phyloP scores from a whole-genome alignment of 129 eudicot species.

The Escallonia herrerae region DNA sequence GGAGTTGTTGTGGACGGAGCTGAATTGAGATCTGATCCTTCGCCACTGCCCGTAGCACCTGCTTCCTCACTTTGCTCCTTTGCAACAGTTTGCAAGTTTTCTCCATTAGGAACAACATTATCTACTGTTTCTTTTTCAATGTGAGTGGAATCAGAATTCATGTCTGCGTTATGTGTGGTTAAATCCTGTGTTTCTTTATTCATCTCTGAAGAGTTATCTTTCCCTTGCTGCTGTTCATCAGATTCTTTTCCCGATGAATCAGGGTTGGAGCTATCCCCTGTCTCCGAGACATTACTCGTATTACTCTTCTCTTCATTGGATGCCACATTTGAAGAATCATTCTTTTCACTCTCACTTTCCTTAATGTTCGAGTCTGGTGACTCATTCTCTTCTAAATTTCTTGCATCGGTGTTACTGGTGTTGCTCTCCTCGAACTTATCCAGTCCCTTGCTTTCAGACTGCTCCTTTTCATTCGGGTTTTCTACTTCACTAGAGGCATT shows the following conservation, averaged over 20 bases:
- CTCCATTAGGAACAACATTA: constrained; percentile 2
- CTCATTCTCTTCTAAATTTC: constrained; percentile 4
- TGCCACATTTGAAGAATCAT: constrained; percentile 4
- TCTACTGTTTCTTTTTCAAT: background rate
- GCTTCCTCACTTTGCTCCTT: constrained; percentile 28
- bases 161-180: background rate
- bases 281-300: background rate
- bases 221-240: background rate
- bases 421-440: background rate
- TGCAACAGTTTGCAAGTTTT: constrained; percentile 1
- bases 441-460: background rate
- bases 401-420: constrained; percentile 4
- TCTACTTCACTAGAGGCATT: constrained; percentile 31
- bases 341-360: constrained; percentile 11
- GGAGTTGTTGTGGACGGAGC: constrained; percentile 8
- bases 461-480: constrained; percentile 18
- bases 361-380: constrained; percentile 9
- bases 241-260: background rate
- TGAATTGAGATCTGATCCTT: constrained; percentile 1
- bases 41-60: constrained; percentile 10
- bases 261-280: no score
- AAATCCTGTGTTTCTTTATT: background rate
- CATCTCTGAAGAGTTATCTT: background rate
- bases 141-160: background rate
- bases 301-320: background rate